A percentile compares a stretch with the other conserved stretches of the same genome.
phyloP scores from a whole-genome alignment of 495 filamentous ascomycete genomes.

The Schizothecium vesticola region DNA sequence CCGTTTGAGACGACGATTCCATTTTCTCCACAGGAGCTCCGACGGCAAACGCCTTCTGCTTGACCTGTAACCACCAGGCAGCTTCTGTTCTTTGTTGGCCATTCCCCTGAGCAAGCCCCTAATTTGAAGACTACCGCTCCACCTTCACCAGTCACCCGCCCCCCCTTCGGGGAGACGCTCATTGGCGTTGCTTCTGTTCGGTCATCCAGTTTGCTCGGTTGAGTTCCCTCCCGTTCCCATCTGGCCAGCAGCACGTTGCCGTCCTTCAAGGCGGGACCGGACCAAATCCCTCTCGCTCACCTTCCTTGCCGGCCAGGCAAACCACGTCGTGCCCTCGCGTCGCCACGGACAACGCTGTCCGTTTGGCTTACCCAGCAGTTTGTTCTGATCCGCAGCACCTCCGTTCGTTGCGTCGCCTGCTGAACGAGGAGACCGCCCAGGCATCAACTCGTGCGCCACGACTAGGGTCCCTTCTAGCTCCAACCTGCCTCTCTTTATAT shows the following conservation, averaged over 20 bases:
- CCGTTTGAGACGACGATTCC: conserved; percentile 18
- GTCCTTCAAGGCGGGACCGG: not conserved
- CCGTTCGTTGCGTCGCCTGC: not conserved
- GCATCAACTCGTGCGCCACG: not conserved
- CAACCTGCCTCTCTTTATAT: conserved; percentile 8
- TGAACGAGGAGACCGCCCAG: not conserved
- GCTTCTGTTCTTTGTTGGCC: conserved; percentile 23
- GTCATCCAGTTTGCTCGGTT: conserved; percentile 14
- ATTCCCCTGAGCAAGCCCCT: conserved; percentile 10
- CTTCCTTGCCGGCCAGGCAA: not conserved
- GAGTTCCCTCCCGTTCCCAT: conserved; percentile 9
- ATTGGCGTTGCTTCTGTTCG: not conserved
- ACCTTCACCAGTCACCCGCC: conserved; percentile 7
- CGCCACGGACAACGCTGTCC: not conserved
- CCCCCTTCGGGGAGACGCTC: not conserved
- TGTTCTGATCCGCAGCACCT: not conserved
- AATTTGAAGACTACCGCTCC: conserved; percentile 10
- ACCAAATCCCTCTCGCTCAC: not conserved
- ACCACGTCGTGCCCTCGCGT: not conserved
- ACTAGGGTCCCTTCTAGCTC: not conserved
- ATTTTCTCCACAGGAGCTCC: conserved; percentile 18
- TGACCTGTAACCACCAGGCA: conserved; percentile 13
- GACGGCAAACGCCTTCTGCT: conserved; percentile 15
- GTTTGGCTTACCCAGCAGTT: not conserved
- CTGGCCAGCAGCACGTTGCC: conserved; percentile 18